phyloP scores from a whole-genome alignment of 2,329 filamentous ascomycete genomes.

The Cladosporium colombiae region DNA sequence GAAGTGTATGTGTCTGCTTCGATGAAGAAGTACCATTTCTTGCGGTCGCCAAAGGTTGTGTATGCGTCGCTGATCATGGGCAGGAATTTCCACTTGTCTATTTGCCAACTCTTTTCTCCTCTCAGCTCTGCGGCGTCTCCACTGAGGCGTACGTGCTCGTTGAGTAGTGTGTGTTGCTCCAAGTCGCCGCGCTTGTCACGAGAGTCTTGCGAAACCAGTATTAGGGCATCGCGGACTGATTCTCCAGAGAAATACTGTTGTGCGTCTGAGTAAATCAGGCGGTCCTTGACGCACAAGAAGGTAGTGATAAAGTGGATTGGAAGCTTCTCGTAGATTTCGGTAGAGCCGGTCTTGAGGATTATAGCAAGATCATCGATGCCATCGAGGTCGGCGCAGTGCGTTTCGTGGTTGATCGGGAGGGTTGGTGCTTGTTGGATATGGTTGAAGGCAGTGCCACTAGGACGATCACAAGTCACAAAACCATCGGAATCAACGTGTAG shows the following conservation, averaged over 20 bases:
- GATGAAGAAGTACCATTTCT: conserved; percentile 62
- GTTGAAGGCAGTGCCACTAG: neutral
- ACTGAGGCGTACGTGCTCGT: conserved; percentile 25
- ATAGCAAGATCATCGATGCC: conserved; percentile 50
- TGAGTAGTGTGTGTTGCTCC: neutral
- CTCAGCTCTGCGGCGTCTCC: conserved; percentile 24
- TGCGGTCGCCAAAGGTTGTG: conserved; percentile 46
- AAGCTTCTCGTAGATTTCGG: conserved; percentile 54
- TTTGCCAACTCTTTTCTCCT: conserved; percentile 44
- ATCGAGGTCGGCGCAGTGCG: neutral
- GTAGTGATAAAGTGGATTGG: conserved; percentile 55
- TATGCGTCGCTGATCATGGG: conserved; percentile 40
- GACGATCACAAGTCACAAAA: neutral
- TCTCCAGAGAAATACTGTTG: conserved; percentile 45
- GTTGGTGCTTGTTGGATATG: neutral
- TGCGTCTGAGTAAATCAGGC: conserved; percentile 54
- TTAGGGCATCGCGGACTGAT: conserved; percentile 30
- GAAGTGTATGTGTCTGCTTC: conserved; percentile 55
- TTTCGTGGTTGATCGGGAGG: neutral
- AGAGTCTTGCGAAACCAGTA: neutral
- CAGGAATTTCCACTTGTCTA: conserved; percentile 51
- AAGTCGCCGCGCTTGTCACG: neutral
- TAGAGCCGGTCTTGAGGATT: conserved; percentile 58
- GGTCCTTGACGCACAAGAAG: conserved; percentile 50
- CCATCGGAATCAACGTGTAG: neutral